Conservation (phyloP, 208 protist species). For the Crithidia acanthocephali region DNA sequence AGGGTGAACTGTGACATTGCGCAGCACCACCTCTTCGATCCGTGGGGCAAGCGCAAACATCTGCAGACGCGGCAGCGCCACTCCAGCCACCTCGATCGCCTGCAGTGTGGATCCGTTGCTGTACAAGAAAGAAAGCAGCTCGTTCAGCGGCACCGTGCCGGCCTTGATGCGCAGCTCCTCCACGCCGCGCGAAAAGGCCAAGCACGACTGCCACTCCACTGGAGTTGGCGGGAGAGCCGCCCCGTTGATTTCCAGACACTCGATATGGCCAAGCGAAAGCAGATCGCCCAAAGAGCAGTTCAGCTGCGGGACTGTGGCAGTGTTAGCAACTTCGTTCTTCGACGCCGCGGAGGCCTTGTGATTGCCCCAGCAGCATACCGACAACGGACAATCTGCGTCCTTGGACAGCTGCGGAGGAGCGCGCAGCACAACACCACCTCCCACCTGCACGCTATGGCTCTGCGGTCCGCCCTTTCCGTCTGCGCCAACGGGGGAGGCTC, state of each 20-base stretch:
- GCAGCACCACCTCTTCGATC: constrained; percentile 31
- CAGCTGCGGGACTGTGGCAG: constrained; percentile 10
- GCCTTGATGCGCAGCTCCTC: constrained; percentile 28
- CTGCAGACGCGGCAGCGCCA: constrained; percentile 29
- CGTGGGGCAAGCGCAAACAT: constrained; percentile 26
- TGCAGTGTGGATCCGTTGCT: constrained; percentile 25
- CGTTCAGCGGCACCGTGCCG: constrained; percentile 19
- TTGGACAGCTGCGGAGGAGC: constrained; percentile 9
- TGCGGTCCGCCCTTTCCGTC: not conserved
- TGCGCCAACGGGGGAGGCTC: not conserved
- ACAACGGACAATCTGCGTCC: constrained; percentile 12
- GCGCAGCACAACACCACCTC: not conserved
- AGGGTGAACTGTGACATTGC: constrained; percentile 23
- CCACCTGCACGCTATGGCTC: not conserved
- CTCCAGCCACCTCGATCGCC: constrained; percentile 20
- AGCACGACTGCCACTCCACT: constrained; percentile 14
- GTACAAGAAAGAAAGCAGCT: constrained; percentile 31
- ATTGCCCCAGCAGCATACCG: constrained; percentile 24
- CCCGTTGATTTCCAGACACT: constrained; percentile 25
- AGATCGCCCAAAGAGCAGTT: constrained; percentile 32
- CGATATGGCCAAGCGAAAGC: constrained; percentile 27
- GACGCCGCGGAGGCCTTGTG: constrained; percentile 10
- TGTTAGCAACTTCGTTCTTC: constrained; percentile 11
- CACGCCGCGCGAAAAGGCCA: constrained; percentile 13
- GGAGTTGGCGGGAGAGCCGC: constrained; percentile 17